These are phyloP conservation scores for Neonectria coccinea DNA, from an alignment of 2,329 filamentous ascomycete genomes.

Conservation along the genomic window DNA sequence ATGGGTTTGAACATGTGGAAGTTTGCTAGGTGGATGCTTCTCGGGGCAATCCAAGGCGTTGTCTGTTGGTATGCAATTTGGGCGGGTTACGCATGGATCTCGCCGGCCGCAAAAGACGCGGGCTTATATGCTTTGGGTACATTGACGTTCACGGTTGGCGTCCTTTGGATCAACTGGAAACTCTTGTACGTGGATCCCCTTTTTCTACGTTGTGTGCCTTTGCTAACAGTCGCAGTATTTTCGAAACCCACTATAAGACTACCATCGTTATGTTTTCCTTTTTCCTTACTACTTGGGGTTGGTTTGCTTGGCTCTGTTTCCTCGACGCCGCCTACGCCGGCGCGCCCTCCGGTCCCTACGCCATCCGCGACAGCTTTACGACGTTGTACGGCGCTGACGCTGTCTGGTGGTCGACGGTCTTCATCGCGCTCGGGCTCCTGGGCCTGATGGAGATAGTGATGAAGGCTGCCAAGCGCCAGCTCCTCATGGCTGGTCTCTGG, in stretches of 20 bases:
- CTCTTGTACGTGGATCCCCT: conserved; percentile 69
- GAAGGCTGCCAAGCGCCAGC: conserved; percentile 59
- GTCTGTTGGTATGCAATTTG: conserved; percentile 76
- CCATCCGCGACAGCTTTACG: conserved; percentile 75
- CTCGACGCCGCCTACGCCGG: conserved; percentile 71
- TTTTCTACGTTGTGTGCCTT: background rate
- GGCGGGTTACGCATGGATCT: conserved; percentile 62
- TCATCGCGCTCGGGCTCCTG: conserved; percentile 71
- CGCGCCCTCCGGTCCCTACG: conserved; percentile 66
- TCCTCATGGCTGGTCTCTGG: conserved; percentile 62
- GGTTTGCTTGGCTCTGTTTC: conserved; percentile 80
- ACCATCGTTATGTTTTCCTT: conserved; percentile 70
- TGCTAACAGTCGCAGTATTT: conserved; percentile 58
- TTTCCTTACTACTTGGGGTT: conserved; percentile 71
- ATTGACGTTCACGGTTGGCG: conserved; percentile 76
- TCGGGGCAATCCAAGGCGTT: conserved; percentile 78
- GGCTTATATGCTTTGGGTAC: conserved; percentile 80
- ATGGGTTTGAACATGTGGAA: conserved; percentile 79
- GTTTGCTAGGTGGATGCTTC: conserved; percentile 82
- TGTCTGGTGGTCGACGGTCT: conserved; percentile 79
- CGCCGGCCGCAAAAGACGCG: conserved; percentile 68
- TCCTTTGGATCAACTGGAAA: conserved; percentile 81
- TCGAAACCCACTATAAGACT: conserved; percentile 84
- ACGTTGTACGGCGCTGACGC: conserved; percentile 74
- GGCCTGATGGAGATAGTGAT: conserved; percentile 74